Evolutionary conservation across 2,329 filamentous ascomycete genomes (phyloP).

Genomic region (Claviceps sp.): DNA sequence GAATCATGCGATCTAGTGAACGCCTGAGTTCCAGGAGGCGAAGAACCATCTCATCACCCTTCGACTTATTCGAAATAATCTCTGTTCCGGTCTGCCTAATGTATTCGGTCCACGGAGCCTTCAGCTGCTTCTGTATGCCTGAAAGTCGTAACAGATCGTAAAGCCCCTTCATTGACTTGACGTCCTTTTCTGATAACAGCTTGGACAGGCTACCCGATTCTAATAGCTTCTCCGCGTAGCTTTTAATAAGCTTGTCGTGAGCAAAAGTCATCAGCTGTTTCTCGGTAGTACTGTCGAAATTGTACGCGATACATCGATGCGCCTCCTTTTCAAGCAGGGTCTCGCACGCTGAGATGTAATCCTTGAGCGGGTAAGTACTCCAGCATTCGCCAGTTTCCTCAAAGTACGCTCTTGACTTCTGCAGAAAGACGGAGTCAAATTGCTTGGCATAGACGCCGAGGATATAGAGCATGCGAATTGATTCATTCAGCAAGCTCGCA

Average conservation of each 20-base stretch:
- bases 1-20: conserved; percentile 63
- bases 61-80: conserved; percentile 70
- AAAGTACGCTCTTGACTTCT: conserved; percentile 55
- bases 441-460: conserved; percentile 64
- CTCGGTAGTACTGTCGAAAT: conserved; percentile 72
- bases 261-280: conserved; percentile 60
- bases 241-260: conserved; percentile 57
- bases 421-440: conserved; percentile 68
- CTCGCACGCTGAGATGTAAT: conserved; percentile 61
- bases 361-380: conserved; percentile 50
- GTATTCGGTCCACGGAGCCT: conserved; percentile 62
- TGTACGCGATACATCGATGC: conserved; percentile 63
- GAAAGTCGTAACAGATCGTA: conserved; percentile 67
- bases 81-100: conserved; percentile 60
- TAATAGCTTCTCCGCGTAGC: conserved; percentile 53
- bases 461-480: conserved; percentile 74
- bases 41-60: conserved; percentile 74
- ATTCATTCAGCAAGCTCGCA: conserved; percentile 52
- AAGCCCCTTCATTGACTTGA: conserved; percentile 58
- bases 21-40: conserved; percentile 70
- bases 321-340: conserved; percentile 59
- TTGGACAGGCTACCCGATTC: conserved; percentile 54
- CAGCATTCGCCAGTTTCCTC: conserved; percentile 54
- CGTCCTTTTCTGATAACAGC: conserved; percentile 57
- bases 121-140: conserved; percentile 55